These are phyloP conservation scores for Diaporthe helianthi DNA, from an alignment of 2,329 filamentous ascomycete genomes.

Conservation along the genomic window DNA sequence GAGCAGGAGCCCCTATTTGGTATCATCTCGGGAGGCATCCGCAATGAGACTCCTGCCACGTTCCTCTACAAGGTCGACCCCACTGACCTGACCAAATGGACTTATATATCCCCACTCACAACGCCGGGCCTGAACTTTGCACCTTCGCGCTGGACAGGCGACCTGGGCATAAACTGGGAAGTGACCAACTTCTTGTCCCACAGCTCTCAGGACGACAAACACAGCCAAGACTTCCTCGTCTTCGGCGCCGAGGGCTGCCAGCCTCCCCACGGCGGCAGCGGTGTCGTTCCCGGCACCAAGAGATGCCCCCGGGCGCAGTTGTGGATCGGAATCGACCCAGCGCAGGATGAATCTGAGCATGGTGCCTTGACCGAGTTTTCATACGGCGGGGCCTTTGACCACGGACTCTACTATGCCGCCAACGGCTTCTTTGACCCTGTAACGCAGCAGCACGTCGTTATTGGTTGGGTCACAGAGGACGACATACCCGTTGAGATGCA, in stretches of 20 bases:
- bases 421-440: constrained; percentile 56
- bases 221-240: constrained; percentile 50
- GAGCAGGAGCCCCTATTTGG: constrained; percentile 48
- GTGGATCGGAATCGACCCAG: constrained; percentile 51
- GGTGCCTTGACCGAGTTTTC: constrained; percentile 15
- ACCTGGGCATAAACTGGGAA: constrained; percentile 60
- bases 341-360: not conserved
- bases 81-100: constrained; percentile 50
- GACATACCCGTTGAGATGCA: constrained; percentile 52
- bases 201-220: constrained; percentile 38
- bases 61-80: constrained; percentile 55
- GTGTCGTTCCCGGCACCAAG: constrained; percentile 27
- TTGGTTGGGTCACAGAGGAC: constrained; percentile 60
- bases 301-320: constrained; percentile 38
- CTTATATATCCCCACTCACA: constrained; percentile 50
- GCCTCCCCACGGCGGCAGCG: constrained; percentile 32
- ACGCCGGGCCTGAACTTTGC: constrained; percentile 19
- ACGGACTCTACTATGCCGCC: constrained; percentile 56
- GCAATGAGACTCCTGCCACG: constrained; percentile 48
- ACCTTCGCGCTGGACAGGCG: constrained; percentile 54
- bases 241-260: constrained; percentile 52
- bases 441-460: constrained; percentile 49
- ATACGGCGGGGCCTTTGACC: constrained; percentile 53
- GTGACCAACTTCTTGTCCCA: constrained; percentile 55
- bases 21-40: constrained; percentile 56